Evolutionary conservation across 257 asterid species (phyloP), one percentile per base, ranked within the genome.

Genomic region (Primulina eburnea): DNA sequence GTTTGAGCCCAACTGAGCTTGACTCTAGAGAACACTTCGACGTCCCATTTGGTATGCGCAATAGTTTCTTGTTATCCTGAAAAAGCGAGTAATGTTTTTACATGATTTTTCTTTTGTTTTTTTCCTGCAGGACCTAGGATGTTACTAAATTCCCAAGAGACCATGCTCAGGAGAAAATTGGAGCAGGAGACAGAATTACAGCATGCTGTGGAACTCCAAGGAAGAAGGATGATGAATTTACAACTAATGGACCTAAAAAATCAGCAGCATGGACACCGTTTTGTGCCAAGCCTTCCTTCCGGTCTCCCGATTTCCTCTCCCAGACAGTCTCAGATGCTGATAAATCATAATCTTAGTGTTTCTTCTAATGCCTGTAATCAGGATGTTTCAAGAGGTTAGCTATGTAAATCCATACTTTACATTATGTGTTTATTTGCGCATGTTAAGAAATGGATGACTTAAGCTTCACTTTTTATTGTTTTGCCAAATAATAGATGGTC

Each of bases 101-200:
- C 55, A 61, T 67, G 68, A 34, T 34, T 34, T 8, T 7, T 20
- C 43, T 68, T 43, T 59, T 53, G 18, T 1, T 50, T 20, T 26
- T 64, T 55, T 70, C 0, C 8, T 30, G 58, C 71, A 88, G 97
- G 93, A n/a, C 82, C 90, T 17, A 82, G 95, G 81, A 83, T 86
- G 95, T 55, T 87, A 67, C 74, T 77, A 50, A 89, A 82, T 66
- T 67, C 98, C 0, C 95, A 84, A 34, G 95, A 88, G 79, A 73
- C 86, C 79, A 81, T 88, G 84, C 78, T 85, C 26, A 84, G 96
- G 78, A 85, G 88, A 71, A 89, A 83, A 77, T 33, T 92, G 53
- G 96, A 92, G 84, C 94, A 90, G 64, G 90, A 88, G 67, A 89
- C 83, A 3, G 96, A 89, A 58, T 76, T 87, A 65, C 95, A 89